Evolutionary conservation across 768 basidiomycete genomes (phyloP), one percentile per base, ranked within the genome.

Genomic region (Boletellus sp.): DNA sequence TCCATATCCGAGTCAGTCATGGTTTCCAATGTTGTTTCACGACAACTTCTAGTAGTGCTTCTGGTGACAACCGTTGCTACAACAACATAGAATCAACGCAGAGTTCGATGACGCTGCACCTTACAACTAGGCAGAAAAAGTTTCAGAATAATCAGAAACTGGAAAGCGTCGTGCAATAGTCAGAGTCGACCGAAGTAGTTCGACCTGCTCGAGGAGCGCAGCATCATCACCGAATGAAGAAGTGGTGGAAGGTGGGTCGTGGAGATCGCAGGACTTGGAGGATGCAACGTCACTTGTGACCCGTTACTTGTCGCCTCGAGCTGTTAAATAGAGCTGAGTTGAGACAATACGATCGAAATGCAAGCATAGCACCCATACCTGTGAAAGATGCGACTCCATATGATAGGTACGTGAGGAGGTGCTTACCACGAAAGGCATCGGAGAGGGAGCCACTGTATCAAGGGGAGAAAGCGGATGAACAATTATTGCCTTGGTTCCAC

Each of bases 401-500:
- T 22, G 11, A 2, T 12, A 15, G 8, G 11, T 3, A 12, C 7
- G 11, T 15, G 22, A n/a, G 28, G 41, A 16, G 13, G 22, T 33
- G 15, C 42, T 6, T 24, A 3, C 15, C 11, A 28, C 28, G 15
- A 24, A n/a, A 23, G 33, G 22, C 6, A n/a, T 42, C 31, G 16
- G 33, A 24, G 15, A 24, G 16, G 47, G 17, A n/a, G 26, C 16
- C 6, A 26, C 28, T 11, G 37, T 31, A 6, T 2, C n/a, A 3
- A 44, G 31, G 20, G 23, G 17, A 35, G 19, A 31, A 31, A 22
- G 1, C 0, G 41, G 0, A 6, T 1, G 49, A 2, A 28, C 60
- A 61, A 5, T 16, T 17, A 6, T 51, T 50, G 1, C 51, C 56
- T 6, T 16, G 1, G 6, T 45, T 38, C 60, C 60, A 62, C 6